Evolutionary conservation across 2,329 filamentous ascomycete genomes (phyloP), one percentile per base, ranked within the genome.

Genomic region (Claviceps quebecensis): DNA sequence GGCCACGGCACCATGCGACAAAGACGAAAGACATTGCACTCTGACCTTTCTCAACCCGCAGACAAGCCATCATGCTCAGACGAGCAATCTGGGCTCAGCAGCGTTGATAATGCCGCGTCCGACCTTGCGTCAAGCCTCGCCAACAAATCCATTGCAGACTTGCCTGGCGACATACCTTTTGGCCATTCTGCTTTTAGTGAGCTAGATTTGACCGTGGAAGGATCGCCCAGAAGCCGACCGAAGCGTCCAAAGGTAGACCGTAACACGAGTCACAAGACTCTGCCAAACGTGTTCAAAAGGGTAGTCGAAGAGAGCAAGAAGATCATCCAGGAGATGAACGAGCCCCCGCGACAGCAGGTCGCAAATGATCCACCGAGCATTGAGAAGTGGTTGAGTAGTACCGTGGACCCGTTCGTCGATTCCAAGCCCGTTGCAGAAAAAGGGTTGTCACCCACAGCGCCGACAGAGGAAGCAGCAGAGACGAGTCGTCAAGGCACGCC

Each of bases 111-210:
- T 1, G 59, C 59, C 5, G 55, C 54, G 4, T 68, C 64, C 4
- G 67, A 69, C 8, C 26, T 67, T 4, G 63, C 61, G 3, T 67
- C 68, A 2, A 67, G 63, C 46, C 55, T 69, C 9, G 58, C 72
- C 4, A 71, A 69, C 37, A 78, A 78, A 56, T 75, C 76, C 2
- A 60, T 82, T 37, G 77, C 77, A 16, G 78, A 83, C 39, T 77
- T 69, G 14, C 61, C 65, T 2, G 67, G 66, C 9, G 80, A 83
- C 13, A 81, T 83, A 47, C 79, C 80, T 0, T 75, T 82, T 60
- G 80, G 80, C 5, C 77, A 77, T 55, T 83, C 80, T 17, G 80
- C 80, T n/a, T 83, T 84, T 57, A 83, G 78, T 56, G 78, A 79
- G 58, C 68, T 83, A 6, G 79, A 83, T 50, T 63, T 83, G 1